phyloP scores from a whole-genome alignment of 768 basidiomycete genomes.

The Boletus tomentosulus region DNA sequence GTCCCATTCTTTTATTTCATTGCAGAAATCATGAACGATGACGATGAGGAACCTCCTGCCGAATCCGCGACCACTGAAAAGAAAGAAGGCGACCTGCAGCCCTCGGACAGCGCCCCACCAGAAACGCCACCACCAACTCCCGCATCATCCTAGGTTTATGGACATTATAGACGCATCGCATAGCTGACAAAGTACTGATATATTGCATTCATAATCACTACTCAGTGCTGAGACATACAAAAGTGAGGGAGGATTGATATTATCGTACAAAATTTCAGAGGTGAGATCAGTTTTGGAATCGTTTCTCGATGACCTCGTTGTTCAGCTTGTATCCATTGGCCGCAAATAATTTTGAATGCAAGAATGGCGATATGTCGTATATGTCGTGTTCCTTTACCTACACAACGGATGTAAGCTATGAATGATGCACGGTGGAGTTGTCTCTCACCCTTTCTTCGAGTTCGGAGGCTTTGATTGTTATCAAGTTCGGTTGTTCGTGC shows the following conservation, averaged over 20 bases:
- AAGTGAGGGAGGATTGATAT: conserved; percentile 4
- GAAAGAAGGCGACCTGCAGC: conserved; percentile 3
- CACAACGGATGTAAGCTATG: conserved; percentile 8
- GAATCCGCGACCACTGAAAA: conserved; percentile 4
- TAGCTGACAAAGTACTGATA: conserved; percentile 16
- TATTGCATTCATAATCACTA: conserved; percentile 30
- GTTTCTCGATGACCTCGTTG: conserved; percentile 66
- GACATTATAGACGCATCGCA: conserved; percentile 22
- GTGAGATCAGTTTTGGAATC: conserved; percentile 44
- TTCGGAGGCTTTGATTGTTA: conserved; percentile 74
- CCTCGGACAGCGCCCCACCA: conserved; percentile 2
- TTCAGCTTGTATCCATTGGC: conserved; percentile 85
- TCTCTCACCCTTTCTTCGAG: conserved; percentile 79
- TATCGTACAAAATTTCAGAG: conserved; percentile 1
- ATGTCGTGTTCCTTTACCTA: conserved; percentile 98
- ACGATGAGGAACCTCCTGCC: conserved; percentile 43
- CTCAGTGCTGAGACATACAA: conserved; percentile 23
- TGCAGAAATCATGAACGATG: conserved; percentile 66
- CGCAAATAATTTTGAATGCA: conserved; percentile 76
- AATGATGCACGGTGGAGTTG: not conserved
- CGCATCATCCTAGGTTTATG: conserved; percentile 17
- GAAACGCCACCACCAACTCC: conserved; percentile 7
- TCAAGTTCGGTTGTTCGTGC: conserved; percentile 71
- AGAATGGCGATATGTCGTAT: conserved; percentile 83
- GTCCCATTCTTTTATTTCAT: conserved; percentile 2